Percentiles rank a stretch among this genome's conserved stretches.
Evolutionary conservation across 163 green algal species (phyloP).

Genomic region (Chlorella variabilis): DNA sequence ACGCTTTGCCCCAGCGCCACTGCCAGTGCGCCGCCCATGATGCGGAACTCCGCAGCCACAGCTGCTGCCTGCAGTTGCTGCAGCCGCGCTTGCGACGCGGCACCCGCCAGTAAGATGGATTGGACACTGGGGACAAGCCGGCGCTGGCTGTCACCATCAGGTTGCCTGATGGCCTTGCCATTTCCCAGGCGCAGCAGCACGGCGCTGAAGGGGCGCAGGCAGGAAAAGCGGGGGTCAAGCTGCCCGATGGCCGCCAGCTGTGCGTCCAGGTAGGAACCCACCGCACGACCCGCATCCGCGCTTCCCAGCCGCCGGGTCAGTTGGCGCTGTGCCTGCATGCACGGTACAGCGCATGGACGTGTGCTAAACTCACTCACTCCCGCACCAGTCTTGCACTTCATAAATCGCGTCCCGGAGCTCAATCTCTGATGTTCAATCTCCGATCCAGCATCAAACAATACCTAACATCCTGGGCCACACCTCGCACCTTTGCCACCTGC

Average conservation of each 20-base stretch:
- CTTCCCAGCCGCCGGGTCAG: neutral
- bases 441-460: no score
- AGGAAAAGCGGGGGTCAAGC: constrained; percentile 21
- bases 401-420: no score
- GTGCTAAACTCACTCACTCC: no score
- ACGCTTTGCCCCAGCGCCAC: neutral
- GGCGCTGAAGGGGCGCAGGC: constrained; percentile 5
- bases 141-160: neutral
- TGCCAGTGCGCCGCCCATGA: neutral
- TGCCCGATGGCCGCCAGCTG: constrained; percentile 19
- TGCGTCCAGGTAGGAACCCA: constrained; percentile 11
- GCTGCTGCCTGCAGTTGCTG: constrained; percentile 3
- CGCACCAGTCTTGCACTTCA: no score
- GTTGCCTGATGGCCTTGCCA: neutral
- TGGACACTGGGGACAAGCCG: constrained; percentile 9
- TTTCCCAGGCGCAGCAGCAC: constrained; percentile 10
- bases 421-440: no score
- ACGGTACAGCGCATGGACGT: no score
- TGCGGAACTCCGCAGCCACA: neutral
- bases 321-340: neutral
- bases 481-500: neutral
- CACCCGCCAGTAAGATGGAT: neutral
- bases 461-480: no score
- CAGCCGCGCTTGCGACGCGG: neutral
- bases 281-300: neutral